Conservation (phyloP, 2,329 filamentous ascomycete species). For the Metarhizium humberi region DNA sequence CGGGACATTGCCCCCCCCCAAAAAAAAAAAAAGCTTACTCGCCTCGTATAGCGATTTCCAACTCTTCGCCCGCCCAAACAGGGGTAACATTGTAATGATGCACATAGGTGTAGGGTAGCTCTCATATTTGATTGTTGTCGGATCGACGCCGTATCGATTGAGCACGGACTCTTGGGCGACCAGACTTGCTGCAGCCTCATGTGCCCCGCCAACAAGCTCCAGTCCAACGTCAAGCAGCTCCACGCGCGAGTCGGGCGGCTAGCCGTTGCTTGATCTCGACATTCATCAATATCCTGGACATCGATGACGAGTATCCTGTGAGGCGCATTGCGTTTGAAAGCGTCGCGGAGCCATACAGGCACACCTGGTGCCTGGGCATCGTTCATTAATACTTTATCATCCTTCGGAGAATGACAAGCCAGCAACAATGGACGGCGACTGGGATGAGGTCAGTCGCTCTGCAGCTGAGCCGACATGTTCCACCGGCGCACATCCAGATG, state of each 20-base stretch:
- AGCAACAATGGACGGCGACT: constrained; percentile 55
- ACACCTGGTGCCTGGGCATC: constrained; percentile 1
- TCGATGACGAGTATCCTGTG: neutral
- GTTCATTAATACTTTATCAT: constrained; percentile 20
- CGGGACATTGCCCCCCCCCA: too few relatives aligned
- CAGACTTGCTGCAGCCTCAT: too few relatives aligned
- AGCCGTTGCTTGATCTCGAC: neutral
- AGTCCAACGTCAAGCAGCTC: neutral
- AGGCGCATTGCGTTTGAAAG: constrained; percentile 1
- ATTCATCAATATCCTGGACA: constrained; percentile 1
- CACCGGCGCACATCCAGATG: neutral
- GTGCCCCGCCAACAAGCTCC: constrained; percentile 2
- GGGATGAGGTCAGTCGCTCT: constrained; percentile 47
- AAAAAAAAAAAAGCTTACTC: neutral
- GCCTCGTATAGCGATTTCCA: neutral
- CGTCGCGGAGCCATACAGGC: constrained; percentile 7
- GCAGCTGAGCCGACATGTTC: neutral
- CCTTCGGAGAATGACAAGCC: constrained; percentile 26
- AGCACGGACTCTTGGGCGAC: too few relatives aligned
- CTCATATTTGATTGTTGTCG: too few relatives aligned
- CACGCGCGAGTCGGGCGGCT: neutral
- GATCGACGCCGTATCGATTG: too few relatives aligned
- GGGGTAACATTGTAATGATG: neutral
- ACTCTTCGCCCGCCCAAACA: neutral
- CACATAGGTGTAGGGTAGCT: neutral